A percentile compares a stretch with the other conserved stretches of the same genome.
These are phyloP conservation scores for Metschnikowia baotianmanensis DNA, from an alignment of 805 yeast species.

Conservation along the genomic window DNA sequence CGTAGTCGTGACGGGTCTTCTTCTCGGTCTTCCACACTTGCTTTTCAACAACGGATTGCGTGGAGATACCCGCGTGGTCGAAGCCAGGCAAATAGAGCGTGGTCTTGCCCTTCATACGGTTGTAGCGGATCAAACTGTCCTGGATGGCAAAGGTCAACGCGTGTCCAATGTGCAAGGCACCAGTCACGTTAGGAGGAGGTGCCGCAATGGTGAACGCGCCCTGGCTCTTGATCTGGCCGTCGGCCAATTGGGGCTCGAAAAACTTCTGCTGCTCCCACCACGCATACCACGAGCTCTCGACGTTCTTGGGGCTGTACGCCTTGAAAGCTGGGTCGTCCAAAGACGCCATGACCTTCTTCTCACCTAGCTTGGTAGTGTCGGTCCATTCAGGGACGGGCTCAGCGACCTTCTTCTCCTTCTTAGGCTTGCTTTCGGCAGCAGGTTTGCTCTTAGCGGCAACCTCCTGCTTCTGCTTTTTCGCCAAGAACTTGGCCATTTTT, in stretches of 20 bases:
- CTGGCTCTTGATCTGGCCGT: slow-evolving; percentile 75
- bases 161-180: slow-evolving; percentile 98
- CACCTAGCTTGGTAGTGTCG: slow-evolving; percentile 84
- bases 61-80: slow-evolving; percentile 99
- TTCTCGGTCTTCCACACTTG: slow-evolving; percentile 85
- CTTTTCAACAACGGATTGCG: slow-evolving; percentile 97
- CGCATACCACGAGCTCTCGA: slow-evolving; percentile 94
- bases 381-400: slow-evolving; percentile 82
- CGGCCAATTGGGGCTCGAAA: slow-evolving; percentile 81
- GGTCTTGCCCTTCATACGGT: slow-evolving; percentile 97
- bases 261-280: slow-evolving; percentile 94
- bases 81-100: slow-evolving; percentile 93
- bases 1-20: slow-evolving; percentile 91
- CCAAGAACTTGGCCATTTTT: slow-evolving; percentile 81
- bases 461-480: slow-evolving; percentile 64
- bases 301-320: slow-evolving; percentile 88
- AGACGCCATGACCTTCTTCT: slow-evolving; percentile 82
- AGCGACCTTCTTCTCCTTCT: slow-evolving; percentile 62
- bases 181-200: slow-evolving; percentile 99
- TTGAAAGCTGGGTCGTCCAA: slow-evolving; percentile 91
- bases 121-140: slow-evolving; percentile 87
- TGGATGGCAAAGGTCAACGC: slow-evolving; percentile 94
- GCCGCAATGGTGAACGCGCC: slow-evolving; percentile 91
- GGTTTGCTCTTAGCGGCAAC: slow-evolving; percentile 42
- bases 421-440: slow-evolving; percentile 55